A percentile compares a stretch with the other conserved stretches of the same genome.
Conservation (phyloP, 768 basidiomycete species). For the Russula foetens region DNA sequence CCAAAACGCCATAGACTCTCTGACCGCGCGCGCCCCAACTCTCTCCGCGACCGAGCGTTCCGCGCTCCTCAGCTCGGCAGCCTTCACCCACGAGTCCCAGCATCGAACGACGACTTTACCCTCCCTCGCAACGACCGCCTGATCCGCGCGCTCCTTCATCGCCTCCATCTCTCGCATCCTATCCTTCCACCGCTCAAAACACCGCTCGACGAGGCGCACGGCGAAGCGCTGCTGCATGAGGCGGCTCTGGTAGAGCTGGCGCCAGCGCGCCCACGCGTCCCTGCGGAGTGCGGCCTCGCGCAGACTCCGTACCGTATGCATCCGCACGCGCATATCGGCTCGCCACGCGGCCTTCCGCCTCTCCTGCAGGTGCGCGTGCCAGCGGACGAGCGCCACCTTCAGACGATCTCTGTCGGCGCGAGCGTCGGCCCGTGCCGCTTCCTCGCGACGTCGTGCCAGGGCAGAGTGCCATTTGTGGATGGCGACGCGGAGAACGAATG, state of each 20-base stretch:
- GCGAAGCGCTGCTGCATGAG: conserved; percentile 45
- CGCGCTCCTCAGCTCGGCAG: conserved; percentile 35
- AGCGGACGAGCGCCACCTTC: conserved; percentile 36
- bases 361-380: conserved; percentile 48
- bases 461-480: conserved; percentile 55
- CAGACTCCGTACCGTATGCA: conserved; percentile 52
- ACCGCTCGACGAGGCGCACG: conserved; percentile 35
- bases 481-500: conserved; percentile 48
- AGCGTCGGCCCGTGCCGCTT: conserved; percentile 35
- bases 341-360: conserved; percentile 55
- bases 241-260: conserved; percentile 43
- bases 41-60: conserved; percentile 39
- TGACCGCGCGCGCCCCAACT: conserved; percentile 42
- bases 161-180: conserved; percentile 34
- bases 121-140: conserved; percentile 27
- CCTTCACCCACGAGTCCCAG: conserved; percentile 54
- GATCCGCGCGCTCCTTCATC: conserved; percentile 44
- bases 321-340: conserved; percentile 61
- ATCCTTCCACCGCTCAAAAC: conserved; percentile 47
- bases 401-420: conserved; percentile 40
- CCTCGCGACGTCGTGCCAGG: conserved; percentile 30
- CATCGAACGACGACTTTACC: conserved; percentile 31
- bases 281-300: conserved; percentile 45
- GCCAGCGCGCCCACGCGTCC: conserved; percentile 63
- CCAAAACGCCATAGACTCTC: conserved; percentile 47